Evolutionary conservation across 441 rosid species (phyloP).

Genomic region (Cnidoscolus chayamansa): DNA sequence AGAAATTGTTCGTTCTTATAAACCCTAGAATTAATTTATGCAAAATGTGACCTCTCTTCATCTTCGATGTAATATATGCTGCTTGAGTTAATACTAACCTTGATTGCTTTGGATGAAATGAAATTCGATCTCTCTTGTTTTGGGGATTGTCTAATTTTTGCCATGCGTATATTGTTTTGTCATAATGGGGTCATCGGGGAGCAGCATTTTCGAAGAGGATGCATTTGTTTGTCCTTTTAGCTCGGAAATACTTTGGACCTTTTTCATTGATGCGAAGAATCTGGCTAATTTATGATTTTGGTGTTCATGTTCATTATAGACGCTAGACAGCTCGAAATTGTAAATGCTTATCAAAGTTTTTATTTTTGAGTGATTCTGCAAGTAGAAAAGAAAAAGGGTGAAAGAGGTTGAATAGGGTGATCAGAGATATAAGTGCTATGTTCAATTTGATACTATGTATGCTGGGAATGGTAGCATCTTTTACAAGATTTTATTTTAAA

Average conservation of each 20-base stretch:
- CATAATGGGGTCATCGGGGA: neutral
- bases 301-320: neutral
- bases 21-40: conserved; percentile 10
- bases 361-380: neutral
- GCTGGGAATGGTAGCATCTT: neutral
- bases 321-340: neutral
- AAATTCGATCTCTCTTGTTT: neutral
- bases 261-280: neutral
- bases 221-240: neutral
- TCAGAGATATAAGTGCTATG: neutral
- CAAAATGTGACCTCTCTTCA: neutral
- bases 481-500: neutral
- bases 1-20: neutral
- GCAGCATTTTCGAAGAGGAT: conserved; percentile 1
- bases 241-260: conserved; percentile 1
- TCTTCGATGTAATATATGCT: neutral
- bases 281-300: neutral
- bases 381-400: neutral
- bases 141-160: neutral
- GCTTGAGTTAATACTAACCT: neutral
- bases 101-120: neutral
- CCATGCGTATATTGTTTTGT: neutral
- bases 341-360: neutral
- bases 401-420: neutral
- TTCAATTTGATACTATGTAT: neutral